Base-by-base conservation (phyloP, 1,284 basidiomycete genomes). In the Termitomyces sp. region DNA sequence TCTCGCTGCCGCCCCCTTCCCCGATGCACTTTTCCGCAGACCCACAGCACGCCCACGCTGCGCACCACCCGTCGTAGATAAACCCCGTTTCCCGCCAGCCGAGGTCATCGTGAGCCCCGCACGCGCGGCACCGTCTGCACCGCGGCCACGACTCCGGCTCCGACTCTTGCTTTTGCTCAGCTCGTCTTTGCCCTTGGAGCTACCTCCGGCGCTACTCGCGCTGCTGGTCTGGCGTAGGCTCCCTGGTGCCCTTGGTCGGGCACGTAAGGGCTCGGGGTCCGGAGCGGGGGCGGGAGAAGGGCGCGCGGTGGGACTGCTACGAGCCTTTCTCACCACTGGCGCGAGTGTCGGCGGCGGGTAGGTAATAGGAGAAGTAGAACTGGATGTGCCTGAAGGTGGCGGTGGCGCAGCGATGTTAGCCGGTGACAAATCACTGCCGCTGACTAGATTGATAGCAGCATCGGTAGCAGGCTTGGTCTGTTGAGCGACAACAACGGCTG, bases 21-120 rank as follows among this genome's bases (percentile, higher is more conserved):
- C 54, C 10, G 57, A 41, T 5, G 6, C 43, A 33, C 36, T 30
- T 40, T 45, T 38, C 15, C 30, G 30, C 47, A 36, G 38, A 12
- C 40, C 43, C 2, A 34, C 31, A 21, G 53, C 47, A n/a, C 53
- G 39, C n/a, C 31, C 46, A 13, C 47, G 30, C 8, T 36, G 46
- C 7, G 31, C 41, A 13, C 39, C 33, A 6, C 44, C 52, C 6
- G 19, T 15, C 17, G 15, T 12, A 5, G 33, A 19, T 10, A 28
- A 13, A 33, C 19, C 30, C 17, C 30, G 13, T 33, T 33, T 46
- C 12, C 44, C 55, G 2, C 38, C 40, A 13, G 50, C 47, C 17
- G 26, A 53, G n/a, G 61, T 64, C 62, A 62, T 61, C 17, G 54
- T 53, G 24, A 65, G 54, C 15, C 60, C 55, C 6, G 53, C 33